Conservation (phyloP, 768 basidiomycete species). For the Collybiopsis luxurians region DNA sequence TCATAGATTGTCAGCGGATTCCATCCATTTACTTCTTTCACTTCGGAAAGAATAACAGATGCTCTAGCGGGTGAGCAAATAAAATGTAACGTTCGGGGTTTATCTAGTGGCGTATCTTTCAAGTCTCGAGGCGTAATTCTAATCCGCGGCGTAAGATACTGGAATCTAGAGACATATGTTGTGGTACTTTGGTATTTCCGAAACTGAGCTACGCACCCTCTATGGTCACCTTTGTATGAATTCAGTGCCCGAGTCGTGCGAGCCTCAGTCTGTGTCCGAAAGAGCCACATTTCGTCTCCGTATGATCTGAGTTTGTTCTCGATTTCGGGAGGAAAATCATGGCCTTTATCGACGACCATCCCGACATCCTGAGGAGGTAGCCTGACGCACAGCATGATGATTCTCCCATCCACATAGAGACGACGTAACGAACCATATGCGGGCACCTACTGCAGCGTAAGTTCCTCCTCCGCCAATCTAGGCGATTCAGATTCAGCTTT, state of each 20-base stretch:
- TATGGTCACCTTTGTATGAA: constrained; percentile 66
- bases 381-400: constrained; percentile 36
- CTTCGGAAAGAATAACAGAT: constrained; percentile 60
- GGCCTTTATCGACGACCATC: constrained; percentile 82
- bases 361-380: constrained; percentile 61
- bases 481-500: too few species aligned
- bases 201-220: constrained; percentile 50
- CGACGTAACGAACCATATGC: constrained; percentile 59
- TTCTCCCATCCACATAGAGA: neutral
- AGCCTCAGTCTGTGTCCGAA: constrained; percentile 52
- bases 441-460: constrained; percentile 75
- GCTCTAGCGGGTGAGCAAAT: constrained; percentile 83
- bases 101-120: constrained; percentile 44
- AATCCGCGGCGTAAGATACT: constrained; percentile 72
- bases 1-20: constrained; percentile 72
- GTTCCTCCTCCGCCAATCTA: constrained; percentile 91
- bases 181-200: too few species aligned
- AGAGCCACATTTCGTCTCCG: constrained; percentile 77
- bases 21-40: constrained; percentile 54
- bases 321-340: constrained; percentile 67
- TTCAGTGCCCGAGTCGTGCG: constrained; percentile 75
- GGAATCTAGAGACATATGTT: constrained; percentile 52
- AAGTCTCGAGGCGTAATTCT: constrained; percentile 74
- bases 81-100: constrained; percentile 67
- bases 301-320: constrained; percentile 55